Evolutionary conservation across 2,329 filamentous ascomycete genomes (phyloP).

Genomic region (Ophiostoma australiae): DNA sequence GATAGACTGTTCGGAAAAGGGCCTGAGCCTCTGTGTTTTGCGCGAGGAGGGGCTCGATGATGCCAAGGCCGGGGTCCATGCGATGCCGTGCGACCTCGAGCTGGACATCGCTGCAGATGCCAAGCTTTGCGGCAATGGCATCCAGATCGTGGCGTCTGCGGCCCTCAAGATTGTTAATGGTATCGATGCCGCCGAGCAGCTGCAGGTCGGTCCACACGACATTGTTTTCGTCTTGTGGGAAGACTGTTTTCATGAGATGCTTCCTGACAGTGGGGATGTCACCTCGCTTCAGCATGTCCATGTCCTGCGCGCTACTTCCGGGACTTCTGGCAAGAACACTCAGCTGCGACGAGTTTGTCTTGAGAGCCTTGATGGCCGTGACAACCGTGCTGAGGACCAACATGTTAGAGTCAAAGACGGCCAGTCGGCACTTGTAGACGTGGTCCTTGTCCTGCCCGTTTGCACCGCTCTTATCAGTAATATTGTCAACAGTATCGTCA

Average conservation of each 20-base stretch:
- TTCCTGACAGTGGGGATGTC: background rate
- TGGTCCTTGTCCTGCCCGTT: background rate
- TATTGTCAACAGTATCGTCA: background rate
- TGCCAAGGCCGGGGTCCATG: slow-evolving; percentile 18
- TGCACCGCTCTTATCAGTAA: background rate
- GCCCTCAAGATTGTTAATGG: slow-evolving; percentile 23
- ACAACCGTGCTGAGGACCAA: slow-evolving; percentile 23
- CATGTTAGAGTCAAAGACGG: slow-evolving; percentile 24
- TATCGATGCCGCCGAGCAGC: slow-evolving; percentile 23
- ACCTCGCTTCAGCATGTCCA: slow-evolving; percentile 13
- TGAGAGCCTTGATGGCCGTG: slow-evolving; percentile 23
- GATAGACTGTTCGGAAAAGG: slow-evolving; percentile 25
- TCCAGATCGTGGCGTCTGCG: slow-evolving; percentile 25
- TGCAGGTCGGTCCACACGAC: slow-evolving; percentile 25
- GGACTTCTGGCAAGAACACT: slow-evolving; percentile 5
- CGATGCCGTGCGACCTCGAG: slow-evolving; percentile 21
- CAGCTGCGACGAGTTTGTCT: slow-evolving; percentile 17
- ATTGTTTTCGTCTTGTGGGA: slow-evolving; percentile 16
- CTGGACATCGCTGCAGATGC: slow-evolving; percentile 12
- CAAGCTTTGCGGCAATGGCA: slow-evolving; percentile 19
- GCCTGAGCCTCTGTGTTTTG: slow-evolving; percentile 23
- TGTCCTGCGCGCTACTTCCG: background rate
- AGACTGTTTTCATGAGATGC: slow-evolving; percentile 19
- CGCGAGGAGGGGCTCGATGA: slow-evolving; percentile 21
- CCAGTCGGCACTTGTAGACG: slow-evolving; percentile 14